Evolutionary conservation across 2,329 filamentous ascomycete genomes (phyloP), one percentile per base, ranked within the genome.

Genomic region (Xylaria sp.): DNA sequence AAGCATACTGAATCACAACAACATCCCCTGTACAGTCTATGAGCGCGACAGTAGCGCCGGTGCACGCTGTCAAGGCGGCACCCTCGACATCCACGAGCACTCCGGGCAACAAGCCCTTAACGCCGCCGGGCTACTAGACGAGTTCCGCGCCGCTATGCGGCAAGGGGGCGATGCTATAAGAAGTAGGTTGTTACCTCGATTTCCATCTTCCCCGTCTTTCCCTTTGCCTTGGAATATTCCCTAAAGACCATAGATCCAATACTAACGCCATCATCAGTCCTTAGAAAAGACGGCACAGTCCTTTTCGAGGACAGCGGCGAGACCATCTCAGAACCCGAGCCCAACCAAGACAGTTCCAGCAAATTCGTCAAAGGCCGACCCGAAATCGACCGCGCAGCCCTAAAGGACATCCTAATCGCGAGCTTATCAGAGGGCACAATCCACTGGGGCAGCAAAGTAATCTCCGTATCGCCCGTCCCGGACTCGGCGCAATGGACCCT

Each of bases 41-140:
- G 79, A 81, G 68, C 75, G 76, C 3, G 77, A 80, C 20, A 69
- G 48, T 46, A 73, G 69, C 66, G 64, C 69, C 9, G 64, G 66
- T 2, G 69, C 54, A 12, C 84, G 84, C 41, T 84, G 84, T 0
- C 80, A 86, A 2, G 85, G 85, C 2, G 86, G 85, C 1, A 86
- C 85, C 32, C 77, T 88, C 5, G 86, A 86, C 60, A 85, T 88
- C 63, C 79, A 80, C 54, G 72, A 74, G 2, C 57, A 75, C 25
- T 68, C 71, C 0, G 79, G 79, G 0, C 79, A 80, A 66, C 71
- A 65, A 20, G 78, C 78, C 2, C 71, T 80, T n/a, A 51, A 68
- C 20, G 77, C 77, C 52, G 78, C 77, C 1, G 78, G 77, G 0
- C 72, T 80, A 1, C 65, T 78, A 3, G 70, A 75, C 32, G 57